Percentiles rank a stretch among this genome's conserved stretches.
Evolutionary conservation across 805 yeast genomes (phyloP).

Genomic region (Ogataea neopini): DNA sequence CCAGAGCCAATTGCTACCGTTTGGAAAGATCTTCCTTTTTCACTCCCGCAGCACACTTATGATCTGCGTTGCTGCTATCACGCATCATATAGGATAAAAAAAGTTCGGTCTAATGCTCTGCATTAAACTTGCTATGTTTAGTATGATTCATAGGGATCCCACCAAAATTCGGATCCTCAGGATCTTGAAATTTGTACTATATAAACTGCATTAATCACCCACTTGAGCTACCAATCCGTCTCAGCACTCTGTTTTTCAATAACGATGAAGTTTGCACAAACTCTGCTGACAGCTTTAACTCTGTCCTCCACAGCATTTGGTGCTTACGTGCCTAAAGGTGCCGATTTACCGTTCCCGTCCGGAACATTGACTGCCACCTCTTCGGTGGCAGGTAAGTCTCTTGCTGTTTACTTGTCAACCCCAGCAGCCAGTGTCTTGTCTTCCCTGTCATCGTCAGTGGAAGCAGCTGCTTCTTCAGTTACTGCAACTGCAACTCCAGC

Average conservation of each 20-base stretch:
- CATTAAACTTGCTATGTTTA: not conserved
- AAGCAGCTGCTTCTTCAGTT: not conserved
- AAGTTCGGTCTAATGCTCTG: not conserved
- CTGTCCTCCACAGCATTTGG: not conserved
- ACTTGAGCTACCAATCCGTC: not conserved
- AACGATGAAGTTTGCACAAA: not conserved
- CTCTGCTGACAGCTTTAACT: not conserved
- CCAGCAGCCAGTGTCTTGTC: not conserved
- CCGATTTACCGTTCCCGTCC: not conserved
- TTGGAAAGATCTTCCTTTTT: not conserved
- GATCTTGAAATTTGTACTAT: not conserved
- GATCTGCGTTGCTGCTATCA: not conserved
- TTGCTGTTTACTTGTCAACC: not conserved
- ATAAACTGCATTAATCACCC: not conserved
- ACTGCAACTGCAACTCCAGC: not conserved
- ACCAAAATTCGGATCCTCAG: not conserved
- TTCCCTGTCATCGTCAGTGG: not conserved
- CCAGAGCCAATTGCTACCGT: constrained; percentile 2
- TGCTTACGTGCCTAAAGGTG: constrained; percentile 2
- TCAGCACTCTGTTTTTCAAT: not conserved
- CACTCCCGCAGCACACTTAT: not conserved
- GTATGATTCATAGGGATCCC: not conserved
- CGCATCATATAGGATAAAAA: not conserved
- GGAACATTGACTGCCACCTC: not conserved
- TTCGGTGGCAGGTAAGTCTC: not conserved